Evolutionary conservation across 371 early-diverging fungal genomes (phyloP).

Genomic region (Massospora cicadina): DNA sequence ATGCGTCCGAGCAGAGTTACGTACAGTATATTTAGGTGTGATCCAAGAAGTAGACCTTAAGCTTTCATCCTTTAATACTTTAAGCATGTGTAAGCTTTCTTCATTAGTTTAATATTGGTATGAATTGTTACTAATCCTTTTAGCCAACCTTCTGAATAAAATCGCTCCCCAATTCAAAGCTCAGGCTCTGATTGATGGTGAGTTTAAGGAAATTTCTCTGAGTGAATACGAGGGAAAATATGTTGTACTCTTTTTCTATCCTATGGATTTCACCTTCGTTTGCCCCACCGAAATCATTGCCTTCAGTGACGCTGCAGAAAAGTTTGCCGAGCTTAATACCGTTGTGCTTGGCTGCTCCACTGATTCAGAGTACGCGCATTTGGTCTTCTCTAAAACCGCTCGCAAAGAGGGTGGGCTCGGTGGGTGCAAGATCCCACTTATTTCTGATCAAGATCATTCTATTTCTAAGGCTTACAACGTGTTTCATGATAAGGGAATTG

Average conservation of each 20-base stretch:
- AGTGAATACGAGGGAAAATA: constrained; percentile 15
- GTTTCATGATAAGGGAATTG: constrained; percentile 38
- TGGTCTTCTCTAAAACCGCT: constrained; percentile 52
- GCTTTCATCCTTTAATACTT: too few relatives aligned
- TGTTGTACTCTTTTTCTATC: constrained; percentile 17
- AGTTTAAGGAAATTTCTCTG: constrained; percentile 14
- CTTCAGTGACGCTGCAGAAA: constrained; percentile 55
- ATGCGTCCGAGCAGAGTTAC: too few relatives aligned
- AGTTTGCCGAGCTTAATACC: constrained; percentile 41
- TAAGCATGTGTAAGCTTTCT: too few relatives aligned
- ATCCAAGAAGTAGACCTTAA: too few relatives aligned
- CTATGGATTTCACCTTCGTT: constrained; percentile 24
- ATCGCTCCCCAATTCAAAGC: constrained; percentile 17
- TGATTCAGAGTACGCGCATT: constrained; percentile 37
- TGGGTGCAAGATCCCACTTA: constrained; percentile 24
- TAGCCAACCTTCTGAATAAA: background rate
- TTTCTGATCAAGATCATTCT: constrained; percentile 39
- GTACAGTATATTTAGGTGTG: too few relatives aligned
- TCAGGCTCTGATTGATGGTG: constrained; percentile 12
- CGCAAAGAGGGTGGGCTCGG: constrained; percentile 68
- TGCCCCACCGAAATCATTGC: constrained; percentile 88
- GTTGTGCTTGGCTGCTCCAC: constrained; percentile 24
- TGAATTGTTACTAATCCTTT: background rate
- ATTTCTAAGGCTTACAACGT: constrained; percentile 55
- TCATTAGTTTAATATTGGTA: too few relatives aligned